These are phyloP conservation scores for Solanum clarkiae DNA, from an alignment of 257 asterid genomes.

Conservation along the genomic window DNA sequence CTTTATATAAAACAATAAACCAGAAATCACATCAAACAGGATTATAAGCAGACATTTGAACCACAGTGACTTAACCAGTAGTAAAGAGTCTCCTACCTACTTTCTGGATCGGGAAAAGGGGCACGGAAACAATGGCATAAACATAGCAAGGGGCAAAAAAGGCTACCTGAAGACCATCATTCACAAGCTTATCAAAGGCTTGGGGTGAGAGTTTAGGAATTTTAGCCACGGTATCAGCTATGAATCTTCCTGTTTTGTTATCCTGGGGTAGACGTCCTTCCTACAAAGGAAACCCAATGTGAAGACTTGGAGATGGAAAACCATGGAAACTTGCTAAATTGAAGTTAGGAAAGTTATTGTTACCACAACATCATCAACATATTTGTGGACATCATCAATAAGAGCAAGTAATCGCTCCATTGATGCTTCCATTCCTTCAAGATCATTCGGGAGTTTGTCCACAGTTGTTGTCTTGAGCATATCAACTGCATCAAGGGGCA, in stretches of 20 bases:
- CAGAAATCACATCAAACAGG: background rate
- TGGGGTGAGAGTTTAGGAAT: conserved; percentile 61
- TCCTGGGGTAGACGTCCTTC: conserved; percentile 68
- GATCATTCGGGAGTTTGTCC: conserved; percentile 82
- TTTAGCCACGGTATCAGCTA: conserved; percentile 56
- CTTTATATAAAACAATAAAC: background rate
- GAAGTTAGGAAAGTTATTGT: conserved; percentile 5
- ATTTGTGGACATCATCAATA: conserved; percentile 69
- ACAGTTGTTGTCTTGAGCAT: conserved; percentile 67
- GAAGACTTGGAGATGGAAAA: background rate
- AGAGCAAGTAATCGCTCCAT: conserved; percentile 78
- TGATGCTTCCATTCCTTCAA: conserved; percentile 97
- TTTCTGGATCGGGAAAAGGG: background rate
- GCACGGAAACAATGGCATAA: background rate
- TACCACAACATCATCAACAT: conserved; percentile 94
- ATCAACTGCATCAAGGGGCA: conserved; percentile 42
- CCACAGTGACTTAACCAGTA: background rate
- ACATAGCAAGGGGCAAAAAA: no score
- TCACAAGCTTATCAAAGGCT: conserved; percentile 22
- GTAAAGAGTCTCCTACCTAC: background rate
- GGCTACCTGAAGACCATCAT: conserved; percentile 64
- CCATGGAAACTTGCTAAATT: background rate
- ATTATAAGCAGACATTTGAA: background rate
- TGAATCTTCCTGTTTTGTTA: conserved; percentile 55
- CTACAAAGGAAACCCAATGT: conserved; percentile 15